phyloP scores from a whole-genome alignment of 805 yeast genomes.

The Wickerhamiella cacticola region DNA sequence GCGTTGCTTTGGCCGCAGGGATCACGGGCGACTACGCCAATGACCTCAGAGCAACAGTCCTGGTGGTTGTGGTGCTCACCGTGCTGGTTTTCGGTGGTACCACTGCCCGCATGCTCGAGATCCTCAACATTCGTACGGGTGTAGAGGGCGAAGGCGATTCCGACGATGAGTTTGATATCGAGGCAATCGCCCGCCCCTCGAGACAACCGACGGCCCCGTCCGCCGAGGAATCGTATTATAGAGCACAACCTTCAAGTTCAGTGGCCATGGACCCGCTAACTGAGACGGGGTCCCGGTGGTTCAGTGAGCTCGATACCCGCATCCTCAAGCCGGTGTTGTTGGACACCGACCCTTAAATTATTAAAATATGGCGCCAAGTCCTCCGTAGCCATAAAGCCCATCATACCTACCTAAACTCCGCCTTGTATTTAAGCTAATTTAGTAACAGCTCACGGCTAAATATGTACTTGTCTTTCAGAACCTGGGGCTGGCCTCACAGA shows the following conservation, averaged over 20 bases:
- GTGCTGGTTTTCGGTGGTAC: slow-evolving; percentile 97
- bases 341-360: slow-evolving; percentile 34
- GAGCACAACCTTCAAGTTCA: slow-evolving; percentile 9
- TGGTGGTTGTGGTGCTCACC: slow-evolving; percentile 92
- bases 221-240: slow-evolving; percentile 1
- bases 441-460: too few species aligned
- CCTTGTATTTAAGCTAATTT: too few species aligned
- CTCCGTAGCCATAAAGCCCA: too few species aligned
- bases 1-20: slow-evolving; percentile 97
- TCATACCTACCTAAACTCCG: too few species aligned
- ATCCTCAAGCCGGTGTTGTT: slow-evolving; percentile 83
- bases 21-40: slow-evolving; percentile 86
- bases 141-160: slow-evolving; percentile 69
- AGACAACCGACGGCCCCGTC: not conserved
- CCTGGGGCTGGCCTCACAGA: too few species aligned
- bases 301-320: slow-evolving; percentile 83
- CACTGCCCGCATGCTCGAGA: slow-evolving; percentile 95
- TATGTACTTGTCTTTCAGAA: too few species aligned
- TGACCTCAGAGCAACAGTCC: slow-evolving; percentile 81
- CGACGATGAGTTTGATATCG: slow-evolving; percentile 94
- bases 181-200: slow-evolving; percentile 32
- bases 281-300: slow-evolving; percentile 44
- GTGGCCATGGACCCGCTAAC: slow-evolving; percentile 12
- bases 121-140: slow-evolving; percentile 84
- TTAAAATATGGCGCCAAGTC: not conserved